A percentile compares a stretch with the other conserved stretches of the same genome.
Evolutionary conservation across 306 rosid species (phyloP).

Genomic region (Alnus rubra): DNA sequence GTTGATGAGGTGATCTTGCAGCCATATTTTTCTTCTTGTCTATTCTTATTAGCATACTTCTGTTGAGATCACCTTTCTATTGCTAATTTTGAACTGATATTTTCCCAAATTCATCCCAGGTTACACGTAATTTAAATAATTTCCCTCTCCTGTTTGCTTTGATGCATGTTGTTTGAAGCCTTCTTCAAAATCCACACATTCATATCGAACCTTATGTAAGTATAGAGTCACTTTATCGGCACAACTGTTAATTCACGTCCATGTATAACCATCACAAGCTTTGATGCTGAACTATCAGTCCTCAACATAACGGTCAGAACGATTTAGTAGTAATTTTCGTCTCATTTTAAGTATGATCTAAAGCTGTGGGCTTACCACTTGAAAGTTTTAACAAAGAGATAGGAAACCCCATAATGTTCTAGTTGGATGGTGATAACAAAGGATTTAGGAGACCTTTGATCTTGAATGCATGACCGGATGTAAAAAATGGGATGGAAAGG

Average conservation of each 20-base stretch:
- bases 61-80: conserved; percentile 21
- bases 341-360: background rate
- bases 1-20: conserved; percentile 71
- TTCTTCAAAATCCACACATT: conserved; percentile 75
- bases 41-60: conserved; percentile 14
- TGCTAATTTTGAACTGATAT: conserved; percentile 26
- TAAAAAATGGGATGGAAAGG: background rate
- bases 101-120: conserved; percentile 52
- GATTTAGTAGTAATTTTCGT: background rate
- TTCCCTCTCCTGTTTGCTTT: conserved; percentile 55
- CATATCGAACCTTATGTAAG: conserved; percentile 92
- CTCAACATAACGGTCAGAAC: background rate
- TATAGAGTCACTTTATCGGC: conserved; percentile 15
- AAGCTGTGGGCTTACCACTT: background rate
- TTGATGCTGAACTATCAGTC: background rate
- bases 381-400: background rate
- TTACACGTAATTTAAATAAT: conserved; percentile 57
- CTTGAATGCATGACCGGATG: background rate
- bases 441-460: background rate
- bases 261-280: background rate
- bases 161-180: conserved; percentile 80
- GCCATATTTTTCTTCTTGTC: conserved; percentile 1
- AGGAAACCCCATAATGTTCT: background rate
- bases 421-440: conserved; percentile 6
- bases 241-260: conserved; percentile 19